phyloP scores from a whole-genome alignment of 2,329 filamentous ascomycete genomes.

The Cercospora sojina region DNA sequence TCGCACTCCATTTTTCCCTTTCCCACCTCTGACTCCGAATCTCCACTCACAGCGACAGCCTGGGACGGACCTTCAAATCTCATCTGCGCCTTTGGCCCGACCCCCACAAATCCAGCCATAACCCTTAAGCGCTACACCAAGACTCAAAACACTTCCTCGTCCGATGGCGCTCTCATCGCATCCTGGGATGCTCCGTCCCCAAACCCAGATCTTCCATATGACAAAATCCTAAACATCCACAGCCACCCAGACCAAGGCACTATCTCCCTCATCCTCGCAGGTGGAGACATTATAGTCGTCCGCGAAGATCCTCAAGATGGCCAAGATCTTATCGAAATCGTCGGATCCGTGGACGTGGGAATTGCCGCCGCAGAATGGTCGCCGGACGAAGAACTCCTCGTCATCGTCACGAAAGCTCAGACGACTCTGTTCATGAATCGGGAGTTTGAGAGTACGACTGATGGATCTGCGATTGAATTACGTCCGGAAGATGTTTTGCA shows the following conservation, averaged over 20 bases:
- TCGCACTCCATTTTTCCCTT: slow-evolving; percentile 65
- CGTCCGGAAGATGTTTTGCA: slow-evolving; percentile 71
- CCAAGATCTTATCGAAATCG: slow-evolving; percentile 80
- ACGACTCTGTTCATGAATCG: slow-evolving; percentile 91
- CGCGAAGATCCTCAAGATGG: slow-evolving; percentile 66
- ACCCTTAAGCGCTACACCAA: slow-evolving; percentile 60
- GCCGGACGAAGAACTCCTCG: slow-evolving; percentile 87
- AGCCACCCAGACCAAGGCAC: slow-evolving; percentile 78
- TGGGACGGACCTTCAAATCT: slow-evolving; percentile 78
- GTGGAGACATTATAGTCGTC: slow-evolving; percentile 86
- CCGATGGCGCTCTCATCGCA: slow-evolving; percentile 58
- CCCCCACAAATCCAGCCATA: slow-evolving; percentile 63
- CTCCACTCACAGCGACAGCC: slow-evolving; percentile 66
- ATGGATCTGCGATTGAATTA: slow-evolving; percentile 72
- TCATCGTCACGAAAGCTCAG: slow-evolving; percentile 74
- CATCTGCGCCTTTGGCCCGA: slow-evolving; percentile 82
- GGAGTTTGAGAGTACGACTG: slow-evolving; percentile 65
- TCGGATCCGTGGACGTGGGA: slow-evolving; percentile 89
- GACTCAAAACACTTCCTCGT: slow-evolving; percentile 43
- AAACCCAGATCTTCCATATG: slow-evolving; percentile 66
- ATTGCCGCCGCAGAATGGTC: slow-evolving; percentile 91
- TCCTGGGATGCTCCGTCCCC: slow-evolving; percentile 88
- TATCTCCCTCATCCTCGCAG: slow-evolving; percentile 79
- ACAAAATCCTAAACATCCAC: slow-evolving; percentile 76
- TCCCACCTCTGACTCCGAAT: slow-evolving; percentile 44